Evolutionary conservation across 2,329 filamentous ascomycete genomes (phyloP).

Genomic region (Beauveria scarabaeidicola): DNA sequence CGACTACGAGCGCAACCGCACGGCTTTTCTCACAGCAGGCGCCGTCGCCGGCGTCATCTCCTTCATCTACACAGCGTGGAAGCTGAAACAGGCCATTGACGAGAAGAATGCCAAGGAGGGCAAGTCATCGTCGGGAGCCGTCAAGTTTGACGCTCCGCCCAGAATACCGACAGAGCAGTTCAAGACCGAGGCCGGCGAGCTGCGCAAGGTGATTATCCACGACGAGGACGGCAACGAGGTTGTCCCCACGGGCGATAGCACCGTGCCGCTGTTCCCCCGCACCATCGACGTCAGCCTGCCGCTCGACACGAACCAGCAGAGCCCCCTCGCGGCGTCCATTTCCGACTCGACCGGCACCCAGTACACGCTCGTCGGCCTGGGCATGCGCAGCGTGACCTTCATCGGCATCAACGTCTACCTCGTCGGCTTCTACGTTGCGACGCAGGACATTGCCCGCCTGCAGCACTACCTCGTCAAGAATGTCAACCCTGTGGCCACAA

Average conservation of each 20-base stretch:
- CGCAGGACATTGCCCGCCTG: slow-evolving; percentile 69
- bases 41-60: slow-evolving; percentile 41
- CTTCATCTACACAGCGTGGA: slow-evolving; percentile 43
- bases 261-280: slow-evolving; percentile 71
- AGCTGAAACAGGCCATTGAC: slow-evolving; percentile 36
- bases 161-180: slow-evolving; percentile 35
- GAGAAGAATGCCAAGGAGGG: slow-evolving; percentile 26
- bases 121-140: slow-evolving; percentile 25
- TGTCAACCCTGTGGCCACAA: slow-evolving; percentile 70
- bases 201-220: slow-evolving; percentile 52
- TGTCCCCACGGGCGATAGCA: slow-evolving; percentile 71
- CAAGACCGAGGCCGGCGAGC: slow-evolving; percentile 39
- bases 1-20: slow-evolving; percentile 43
- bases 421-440: slow-evolving; percentile 84
- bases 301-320: slow-evolving; percentile 16
- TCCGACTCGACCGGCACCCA: slow-evolving; percentile 45
- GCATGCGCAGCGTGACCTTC: slow-evolving; percentile 84
- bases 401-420: slow-evolving; percentile 89
- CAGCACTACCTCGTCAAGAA: slow-evolving; percentile 69
- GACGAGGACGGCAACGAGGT: slow-evolving; percentile 64
- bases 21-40: slow-evolving; percentile 43
- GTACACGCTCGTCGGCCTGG: slow-evolving; percentile 82
- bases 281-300: slow-evolving; percentile 53
- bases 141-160: slow-evolving; percentile 29
- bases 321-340: slow-evolving; percentile 30